These are phyloP conservation scores for Ensete ventricosum DNA, from an alignment of 176 grass and related monocot species.

Conservation along the genomic window DNA sequence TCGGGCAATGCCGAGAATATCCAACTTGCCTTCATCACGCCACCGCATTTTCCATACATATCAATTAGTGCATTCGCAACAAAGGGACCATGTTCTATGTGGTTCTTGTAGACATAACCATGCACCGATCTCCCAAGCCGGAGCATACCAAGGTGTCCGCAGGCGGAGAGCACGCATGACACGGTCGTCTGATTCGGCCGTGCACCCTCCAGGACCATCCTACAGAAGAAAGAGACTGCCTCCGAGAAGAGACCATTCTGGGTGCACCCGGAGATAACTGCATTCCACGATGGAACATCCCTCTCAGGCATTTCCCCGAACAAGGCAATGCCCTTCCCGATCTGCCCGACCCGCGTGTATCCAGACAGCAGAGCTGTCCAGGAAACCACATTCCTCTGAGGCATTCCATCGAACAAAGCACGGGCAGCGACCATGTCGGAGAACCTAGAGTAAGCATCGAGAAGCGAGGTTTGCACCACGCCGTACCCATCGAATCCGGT, in stretches of 20 bases:
- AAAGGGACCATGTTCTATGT: slow-evolving; percentile 41
- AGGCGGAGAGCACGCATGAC: slow-evolving; percentile 58
- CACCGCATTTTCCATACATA: slow-evolving; percentile 56
- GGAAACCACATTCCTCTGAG: slow-evolving; percentile 35
- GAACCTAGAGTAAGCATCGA: slow-evolving; percentile 58
- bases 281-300: slow-evolving; percentile 13
- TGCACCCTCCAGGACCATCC: slow-evolving; percentile 21
- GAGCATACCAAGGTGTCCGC: slow-evolving; percentile 45
- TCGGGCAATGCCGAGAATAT: slow-evolving; percentile 34
- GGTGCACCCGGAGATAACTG: slow-evolving; percentile 4
- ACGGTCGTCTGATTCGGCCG: slow-evolving; percentile 51
- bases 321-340: neutral
- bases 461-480: slow-evolving; percentile 41
- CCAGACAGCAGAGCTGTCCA: slow-evolving; percentile 39
- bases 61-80: slow-evolving; percentile 52
- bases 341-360: slow-evolving; percentile 9
- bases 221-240: neutral
- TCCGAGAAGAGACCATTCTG: slow-evolving; percentile 16
- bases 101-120: slow-evolving; percentile 36
- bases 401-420: slow-evolving; percentile 62
- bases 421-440: slow-evolving; percentile 49
- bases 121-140: slow-evolving; percentile 52
- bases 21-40: slow-evolving; percentile 32
- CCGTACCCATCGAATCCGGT: slow-evolving; percentile 38
- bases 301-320: slow-evolving; percentile 19